Conservation (phyloP, 2,329 filamentous ascomycete genomes). For the Aspergillus jensenii region DNA sequence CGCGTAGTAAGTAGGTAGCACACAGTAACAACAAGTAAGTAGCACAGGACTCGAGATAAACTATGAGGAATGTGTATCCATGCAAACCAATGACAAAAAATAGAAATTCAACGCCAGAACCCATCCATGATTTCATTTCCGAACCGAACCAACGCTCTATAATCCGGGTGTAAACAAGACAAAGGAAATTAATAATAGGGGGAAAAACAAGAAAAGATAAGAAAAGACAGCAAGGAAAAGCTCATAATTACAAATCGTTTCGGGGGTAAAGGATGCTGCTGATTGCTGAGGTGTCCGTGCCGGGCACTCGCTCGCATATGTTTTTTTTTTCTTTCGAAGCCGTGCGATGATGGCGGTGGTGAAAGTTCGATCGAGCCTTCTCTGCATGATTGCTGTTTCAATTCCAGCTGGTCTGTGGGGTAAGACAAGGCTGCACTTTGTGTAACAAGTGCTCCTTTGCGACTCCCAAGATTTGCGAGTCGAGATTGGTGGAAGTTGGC, state of each 20-base stretch:
- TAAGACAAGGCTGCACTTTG: constrained; percentile 2
- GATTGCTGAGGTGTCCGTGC: background rate
- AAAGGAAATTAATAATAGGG: background rate
- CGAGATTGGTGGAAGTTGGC: background rate
- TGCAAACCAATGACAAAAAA: background rate
- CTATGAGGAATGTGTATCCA: background rate
- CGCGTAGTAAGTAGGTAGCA: background rate
- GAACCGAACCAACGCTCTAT: constrained; percentile 1
- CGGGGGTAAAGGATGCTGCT: background rate
- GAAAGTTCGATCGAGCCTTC: background rate
- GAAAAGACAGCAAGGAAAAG: background rate
- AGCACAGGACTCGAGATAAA: background rate
- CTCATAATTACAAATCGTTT: constrained; percentile 7
- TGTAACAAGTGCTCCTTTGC: background rate
- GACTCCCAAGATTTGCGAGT: background rate
- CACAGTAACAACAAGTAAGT: background rate
- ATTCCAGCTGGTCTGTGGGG: background rate
- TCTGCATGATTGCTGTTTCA: background rate
- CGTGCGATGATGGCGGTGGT: background rate
- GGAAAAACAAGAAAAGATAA: background rate
- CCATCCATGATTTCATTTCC: constrained; percentile 1
- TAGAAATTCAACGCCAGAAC: background rate
- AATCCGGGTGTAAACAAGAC: background rate
- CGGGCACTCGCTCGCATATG: background rate
- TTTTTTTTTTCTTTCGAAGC: background rate